A percentile compares a stretch with the other conserved stretches of the same genome.
Evolutionary conservation across 192 early-diverging fungal genomes (phyloP).

Genomic region (Coemansia sp.): DNA sequence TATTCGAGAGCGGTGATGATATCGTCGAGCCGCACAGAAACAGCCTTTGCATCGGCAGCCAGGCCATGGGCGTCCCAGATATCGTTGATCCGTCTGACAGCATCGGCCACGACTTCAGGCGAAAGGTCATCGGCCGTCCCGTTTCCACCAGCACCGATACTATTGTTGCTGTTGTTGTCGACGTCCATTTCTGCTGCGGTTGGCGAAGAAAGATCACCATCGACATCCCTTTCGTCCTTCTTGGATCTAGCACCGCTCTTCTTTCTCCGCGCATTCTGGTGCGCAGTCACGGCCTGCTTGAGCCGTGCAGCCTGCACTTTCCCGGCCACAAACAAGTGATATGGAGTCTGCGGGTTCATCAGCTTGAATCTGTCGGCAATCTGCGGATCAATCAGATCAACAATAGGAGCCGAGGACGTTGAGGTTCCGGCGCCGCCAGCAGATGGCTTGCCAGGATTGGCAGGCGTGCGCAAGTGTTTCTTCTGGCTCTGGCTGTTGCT

Average conservation of each 20-base stretch:
- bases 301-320: slow-evolving; percentile 51
- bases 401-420: slow-evolving; percentile 7
- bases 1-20: slow-evolving; percentile 47
- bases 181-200: neutral
- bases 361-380: slow-evolving; percentile 49
- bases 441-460: neutral
- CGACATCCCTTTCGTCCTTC: neutral
- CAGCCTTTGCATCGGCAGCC: slow-evolving; percentile 15
- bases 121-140: neutral
- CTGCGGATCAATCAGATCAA: slow-evolving; percentile 16
- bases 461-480: neutral
- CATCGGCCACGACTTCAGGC: slow-evolving; percentile 16
- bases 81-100: slow-evolving; percentile 33
- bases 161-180: neutral
- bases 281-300: slow-evolving; percentile 34
- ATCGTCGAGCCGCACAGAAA: slow-evolving; percentile 31
- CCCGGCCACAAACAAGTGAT: slow-evolving; percentile 50
- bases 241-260: neutral
- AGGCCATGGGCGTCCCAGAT: slow-evolving; percentile 33
- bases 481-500: neutral
- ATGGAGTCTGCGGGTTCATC: slow-evolving; percentile 52
- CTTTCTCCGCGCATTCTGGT: neutral
- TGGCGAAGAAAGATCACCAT: no score
- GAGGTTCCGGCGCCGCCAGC: neutral
- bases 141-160: neutral